phyloP scores from a whole-genome alignment of 163 green algal species.

The Volvox carteri region DNA sequence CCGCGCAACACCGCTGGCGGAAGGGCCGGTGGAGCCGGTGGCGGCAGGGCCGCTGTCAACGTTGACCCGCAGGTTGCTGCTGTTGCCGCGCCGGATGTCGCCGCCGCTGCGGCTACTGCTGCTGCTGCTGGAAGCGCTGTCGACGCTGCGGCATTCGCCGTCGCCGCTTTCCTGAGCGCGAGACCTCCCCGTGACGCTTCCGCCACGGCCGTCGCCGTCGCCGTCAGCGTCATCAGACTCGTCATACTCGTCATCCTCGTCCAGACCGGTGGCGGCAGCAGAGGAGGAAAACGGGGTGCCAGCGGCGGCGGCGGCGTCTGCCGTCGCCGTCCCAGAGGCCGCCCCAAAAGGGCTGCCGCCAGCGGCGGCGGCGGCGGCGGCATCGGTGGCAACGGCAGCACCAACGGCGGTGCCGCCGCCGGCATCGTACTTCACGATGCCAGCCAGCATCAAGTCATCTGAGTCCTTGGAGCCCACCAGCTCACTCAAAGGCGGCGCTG shows the following conservation, averaged over 20 bases:
- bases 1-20: not conserved
- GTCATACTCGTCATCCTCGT: not conserved
- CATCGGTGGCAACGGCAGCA: not conserved
- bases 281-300: not conserved
- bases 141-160: not conserved
- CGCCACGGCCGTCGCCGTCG: not conserved
- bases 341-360: not conserved
- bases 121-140: not conserved
- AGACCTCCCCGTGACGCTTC: too few relatives aligned
- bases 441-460: conserved; percentile 36
- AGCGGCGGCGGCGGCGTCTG: not conserved
- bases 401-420: not conserved
- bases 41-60: not conserved
- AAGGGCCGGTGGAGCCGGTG: not conserved
- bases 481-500: not conserved
- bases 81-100: not conserved
- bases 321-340: not conserved
- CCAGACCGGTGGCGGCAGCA: not conserved
- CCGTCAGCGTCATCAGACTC: not conserved
- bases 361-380: not conserved
- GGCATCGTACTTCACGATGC: not conserved
- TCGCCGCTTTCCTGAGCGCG: not conserved
- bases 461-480: conserved; percentile 33
- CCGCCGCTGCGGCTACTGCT: conserved; percentile 14
- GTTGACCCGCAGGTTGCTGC: not conserved